Base-by-base conservation (phyloP, 345 rosid species). In the Capsella bursapastoris region DNA sequence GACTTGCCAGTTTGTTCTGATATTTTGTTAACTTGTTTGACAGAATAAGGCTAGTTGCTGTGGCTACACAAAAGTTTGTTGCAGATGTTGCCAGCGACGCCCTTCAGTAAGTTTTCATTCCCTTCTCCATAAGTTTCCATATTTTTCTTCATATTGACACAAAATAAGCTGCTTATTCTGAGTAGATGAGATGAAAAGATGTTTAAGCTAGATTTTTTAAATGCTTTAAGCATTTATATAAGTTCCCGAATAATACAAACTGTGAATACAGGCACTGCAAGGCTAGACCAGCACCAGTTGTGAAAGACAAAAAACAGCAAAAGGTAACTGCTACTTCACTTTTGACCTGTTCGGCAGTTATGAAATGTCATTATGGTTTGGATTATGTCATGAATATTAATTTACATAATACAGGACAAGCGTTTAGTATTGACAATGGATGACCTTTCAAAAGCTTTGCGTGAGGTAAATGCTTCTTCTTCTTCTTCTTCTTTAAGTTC, bases 231-330 rank as follows among this genome's bases (percentile, higher is more conserved):
- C 41, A 47, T 52, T 76, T 57, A 34, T 11, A 14, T 12, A 40
- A 69, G 27, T 41, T 52, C 3, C 32, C 2, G 43, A 49, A 18
- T 35, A 16, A 58, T 72, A 51, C 52, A 13, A 8, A 60, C 44
- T 69, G 66, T 76, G 52, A 78, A 34, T 78, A 76, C 73, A 92
- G 96, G 88, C 97, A 91, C 52, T 94, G 97, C 88, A 90, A 85
- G 87, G 98, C 98, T 70, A 88, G 98, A 73, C 97, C 83, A 72
- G 71, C 90, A 59, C 64, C 97, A 27, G 83, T 92, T 15, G 92
- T 89, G 41, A 94, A 92, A 86, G 99, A 94, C 85, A 94, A 94
- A 82, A 94, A 91, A 84, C 96, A 87, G 85, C 97, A 90, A 79
- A 94, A 94, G 96, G 97, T 94, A 59, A 57, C 78, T 15, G 44